Conservation (phyloP, 352 stramenopile species). For the Aphanomyces astaci region DNA sequence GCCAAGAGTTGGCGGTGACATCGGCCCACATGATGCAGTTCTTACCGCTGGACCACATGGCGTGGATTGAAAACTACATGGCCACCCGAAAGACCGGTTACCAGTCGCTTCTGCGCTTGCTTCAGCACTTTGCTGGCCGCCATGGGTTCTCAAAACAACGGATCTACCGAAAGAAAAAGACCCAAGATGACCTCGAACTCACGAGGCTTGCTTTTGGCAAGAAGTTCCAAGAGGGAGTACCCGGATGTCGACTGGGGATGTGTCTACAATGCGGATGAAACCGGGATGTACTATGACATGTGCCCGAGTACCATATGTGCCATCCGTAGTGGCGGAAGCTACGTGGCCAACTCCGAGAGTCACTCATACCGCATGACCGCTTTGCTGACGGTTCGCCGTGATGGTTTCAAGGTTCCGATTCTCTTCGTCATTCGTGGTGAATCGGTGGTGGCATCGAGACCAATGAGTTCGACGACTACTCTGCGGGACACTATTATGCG, state of each 20-base stretch:
- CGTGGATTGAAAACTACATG: neutral
- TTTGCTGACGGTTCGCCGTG: conserved; percentile 20
- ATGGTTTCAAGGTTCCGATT: conserved; percentile 26
- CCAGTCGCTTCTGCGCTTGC: neutral
- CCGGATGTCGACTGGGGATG: too few species aligned
- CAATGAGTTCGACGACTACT: too few species aligned
- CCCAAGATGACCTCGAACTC: neutral
- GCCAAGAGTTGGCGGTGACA: neutral
- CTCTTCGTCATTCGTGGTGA: conserved; percentile 24
- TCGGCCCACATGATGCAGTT: neutral
- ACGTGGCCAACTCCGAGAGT: conserved; percentile 6
- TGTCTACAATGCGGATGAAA: too few species aligned
- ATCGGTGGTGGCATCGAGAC: too few species aligned
- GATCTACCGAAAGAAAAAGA: neutral
- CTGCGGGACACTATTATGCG: too few species aligned
- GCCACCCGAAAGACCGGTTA: neutral
- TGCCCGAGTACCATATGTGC: conserved; percentile 17
- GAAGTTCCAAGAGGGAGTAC: neutral
- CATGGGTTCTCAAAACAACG: neutral
- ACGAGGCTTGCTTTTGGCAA: neutral
- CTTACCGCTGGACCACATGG: neutral
- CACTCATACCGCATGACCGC: conserved; percentile 23
- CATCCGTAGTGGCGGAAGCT: conserved; percentile 1
- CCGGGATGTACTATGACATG: conserved; percentile 17
- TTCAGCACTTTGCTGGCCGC: neutral